Conservation (phyloP, 2,329 filamentous ascomycete species). For the Neoscytalidium dimidiatum region DNA sequence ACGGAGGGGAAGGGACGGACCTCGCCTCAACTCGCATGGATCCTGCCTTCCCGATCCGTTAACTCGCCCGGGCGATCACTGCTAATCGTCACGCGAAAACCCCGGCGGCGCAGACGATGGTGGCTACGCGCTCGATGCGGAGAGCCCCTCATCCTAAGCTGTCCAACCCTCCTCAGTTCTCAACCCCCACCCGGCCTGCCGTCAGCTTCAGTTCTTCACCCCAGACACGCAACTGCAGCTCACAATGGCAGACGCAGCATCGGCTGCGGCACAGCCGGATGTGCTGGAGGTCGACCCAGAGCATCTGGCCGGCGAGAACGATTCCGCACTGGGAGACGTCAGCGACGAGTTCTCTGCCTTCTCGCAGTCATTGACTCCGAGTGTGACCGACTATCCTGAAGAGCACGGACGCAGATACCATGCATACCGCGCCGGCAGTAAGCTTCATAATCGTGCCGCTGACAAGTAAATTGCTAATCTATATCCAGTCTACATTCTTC, state of each 20-base stretch:
- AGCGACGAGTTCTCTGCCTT: slow-evolving; percentile 22
- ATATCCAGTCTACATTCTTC: slow-evolving; percentile 43
- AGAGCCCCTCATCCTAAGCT: neutral
- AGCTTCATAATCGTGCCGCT: too few relatives aligned
- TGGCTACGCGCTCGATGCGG: neutral
- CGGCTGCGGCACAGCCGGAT: neutral
- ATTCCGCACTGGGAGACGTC: slow-evolving; percentile 24
- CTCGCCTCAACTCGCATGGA: neutral
- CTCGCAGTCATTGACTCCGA: slow-evolving; percentile 12
- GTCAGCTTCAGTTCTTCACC: neutral
- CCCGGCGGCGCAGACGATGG: neutral
- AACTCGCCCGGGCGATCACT: neutral
- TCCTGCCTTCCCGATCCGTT: neutral
- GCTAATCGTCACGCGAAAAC: neutral
- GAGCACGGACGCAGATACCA: slow-evolving; percentile 33
- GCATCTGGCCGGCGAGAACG: neutral
- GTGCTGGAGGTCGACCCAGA: neutral
- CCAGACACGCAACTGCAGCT: too few relatives aligned
- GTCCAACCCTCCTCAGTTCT: neutral
- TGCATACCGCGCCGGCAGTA: slow-evolving; percentile 26
- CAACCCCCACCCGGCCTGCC: neutral
- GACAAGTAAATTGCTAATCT: too few relatives aligned
- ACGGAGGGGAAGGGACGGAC: neutral
- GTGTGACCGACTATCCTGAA: slow-evolving; percentile 24
- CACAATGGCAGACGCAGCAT: neutral